These are phyloP conservation scores for Pisolithus sp. DNA, from an alignment of 768 basidiomycete species.

Conservation along the genomic window DNA sequence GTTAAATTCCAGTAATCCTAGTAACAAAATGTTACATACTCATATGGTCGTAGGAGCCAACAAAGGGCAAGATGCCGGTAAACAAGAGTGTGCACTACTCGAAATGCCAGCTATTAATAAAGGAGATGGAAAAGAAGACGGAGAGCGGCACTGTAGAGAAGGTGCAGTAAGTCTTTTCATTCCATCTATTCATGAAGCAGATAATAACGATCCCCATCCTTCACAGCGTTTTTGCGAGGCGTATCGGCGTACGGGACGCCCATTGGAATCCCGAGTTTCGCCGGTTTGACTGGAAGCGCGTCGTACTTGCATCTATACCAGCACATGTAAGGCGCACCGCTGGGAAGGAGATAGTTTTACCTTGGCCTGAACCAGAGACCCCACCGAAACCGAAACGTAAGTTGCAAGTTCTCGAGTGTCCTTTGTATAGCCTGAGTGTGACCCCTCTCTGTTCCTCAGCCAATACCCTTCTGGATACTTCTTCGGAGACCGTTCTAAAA, in stretches of 20 bases:
- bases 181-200: too few relatives aligned
- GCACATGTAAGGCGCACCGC: constrained; percentile 36
- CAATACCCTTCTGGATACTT: constrained; percentile 55
- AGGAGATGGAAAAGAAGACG: constrained; percentile 56
- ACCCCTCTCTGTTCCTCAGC: constrained; percentile 8
- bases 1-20: neutral
- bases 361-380: constrained; percentile 61
- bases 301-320: constrained; percentile 61
- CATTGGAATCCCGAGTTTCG: constrained; percentile 49
- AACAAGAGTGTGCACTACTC: constrained; percentile 60
- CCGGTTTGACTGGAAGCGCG: constrained; percentile 68
- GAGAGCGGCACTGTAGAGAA: constrained; percentile 30
- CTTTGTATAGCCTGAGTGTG: neutral
- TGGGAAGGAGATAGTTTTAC: constrained; percentile 39
- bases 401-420: neutral
- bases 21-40: neutral
- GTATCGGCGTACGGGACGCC: constrained; percentile 56
- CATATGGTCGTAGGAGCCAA: constrained; percentile 13
- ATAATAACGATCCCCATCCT: neutral
- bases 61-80: constrained; percentile 18
- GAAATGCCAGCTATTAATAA: constrained; percentile 71
- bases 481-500: constrained; percentile 50
- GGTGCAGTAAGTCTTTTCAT: constrained; percentile 38
- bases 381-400: constrained; percentile 29
- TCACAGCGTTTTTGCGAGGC: constrained; percentile 69